Evolutionary conservation across 768 basidiomycete genomes (phyloP).

Genomic region (Gloeostereum incarnatum): DNA sequence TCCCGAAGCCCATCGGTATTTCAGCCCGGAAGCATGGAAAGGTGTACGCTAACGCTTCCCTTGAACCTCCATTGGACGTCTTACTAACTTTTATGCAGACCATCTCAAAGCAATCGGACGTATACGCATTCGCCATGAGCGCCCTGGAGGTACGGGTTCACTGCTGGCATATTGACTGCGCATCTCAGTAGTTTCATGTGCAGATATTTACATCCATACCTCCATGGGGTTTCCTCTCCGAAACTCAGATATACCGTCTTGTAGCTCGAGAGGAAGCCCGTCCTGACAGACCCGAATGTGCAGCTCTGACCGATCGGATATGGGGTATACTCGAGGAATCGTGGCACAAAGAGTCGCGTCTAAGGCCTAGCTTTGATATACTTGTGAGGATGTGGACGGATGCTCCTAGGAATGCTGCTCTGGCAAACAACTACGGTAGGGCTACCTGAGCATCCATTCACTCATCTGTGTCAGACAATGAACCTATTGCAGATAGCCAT

Average conservation of each 20-base stretch:
- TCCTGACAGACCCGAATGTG: slow-evolving; percentile 16
- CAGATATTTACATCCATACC: slow-evolving; percentile 15
- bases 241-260: slow-evolving; percentile 16
- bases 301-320: slow-evolving; percentile 12
- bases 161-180: background rate
- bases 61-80: background rate
- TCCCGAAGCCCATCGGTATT: slow-evolving; percentile 14
- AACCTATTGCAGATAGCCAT: too few species aligned
- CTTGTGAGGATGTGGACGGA: slow-evolving; percentile 10
- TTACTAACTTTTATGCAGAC: slow-evolving; percentile 9
- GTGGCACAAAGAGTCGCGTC: slow-evolving; percentile 15
- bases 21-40: slow-evolving; percentile 19
- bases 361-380: slow-evolving; percentile 17
- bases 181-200: background rate
- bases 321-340: slow-evolving; percentile 17
- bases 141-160: slow-evolving; percentile 13
- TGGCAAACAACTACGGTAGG: too few species aligned
- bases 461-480: too few species aligned
- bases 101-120: slow-evolving; percentile 15
- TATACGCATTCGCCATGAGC: slow-evolving; percentile 18
- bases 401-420: too few species aligned
- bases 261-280: slow-evolving; percentile 16
- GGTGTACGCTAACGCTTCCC: slow-evolving; percentile 11
- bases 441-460: too few species aligned
- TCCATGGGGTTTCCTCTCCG: slow-evolving; percentile 16